These are phyloP conservation scores for Cymbopogon citratus DNA, from an alignment of 176 grass and related monocot species.

Conservation along the genomic window DNA sequence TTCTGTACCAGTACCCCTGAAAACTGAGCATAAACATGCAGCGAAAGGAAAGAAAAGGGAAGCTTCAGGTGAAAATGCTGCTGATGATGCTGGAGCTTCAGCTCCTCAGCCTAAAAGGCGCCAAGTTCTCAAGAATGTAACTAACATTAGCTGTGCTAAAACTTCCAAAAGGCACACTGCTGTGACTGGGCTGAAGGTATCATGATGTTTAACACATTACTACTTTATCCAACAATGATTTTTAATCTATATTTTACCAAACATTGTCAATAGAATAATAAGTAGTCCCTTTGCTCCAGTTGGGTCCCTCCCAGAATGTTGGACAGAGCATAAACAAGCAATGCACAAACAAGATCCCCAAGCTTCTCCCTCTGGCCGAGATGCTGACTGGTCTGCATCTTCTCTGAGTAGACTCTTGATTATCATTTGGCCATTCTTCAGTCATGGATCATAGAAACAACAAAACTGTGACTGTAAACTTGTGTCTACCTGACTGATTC, in stretches of 20 bases:
- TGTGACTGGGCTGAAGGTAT: slow-evolving; percentile 43
- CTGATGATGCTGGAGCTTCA: slow-evolving; percentile 11
- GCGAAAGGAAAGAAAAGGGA: slow-evolving; percentile 39
- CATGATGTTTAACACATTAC: slow-evolving; percentile 5
- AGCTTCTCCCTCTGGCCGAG: background rate
- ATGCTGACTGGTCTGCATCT: background rate
- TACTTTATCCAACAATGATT: background rate
- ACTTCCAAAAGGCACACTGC: slow-evolving; percentile 2
- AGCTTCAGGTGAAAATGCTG: slow-evolving; percentile 45
- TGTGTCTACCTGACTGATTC: background rate
- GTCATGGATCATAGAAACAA: background rate
- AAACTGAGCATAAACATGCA: slow-evolving; percentile 21
- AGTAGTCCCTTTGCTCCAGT: slow-evolving; percentile 21
- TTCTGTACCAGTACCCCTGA: slow-evolving; percentile 13
- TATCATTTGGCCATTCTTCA: background rate
- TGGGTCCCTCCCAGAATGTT: slow-evolving; percentile 15
- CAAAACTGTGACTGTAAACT: background rate
- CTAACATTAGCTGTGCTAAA: slow-evolving; percentile 35
- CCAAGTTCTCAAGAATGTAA: slow-evolving; percentile 54
- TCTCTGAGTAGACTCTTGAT: slow-evolving; percentile 13
- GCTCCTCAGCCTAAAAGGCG: slow-evolving; percentile 42
- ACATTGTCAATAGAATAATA: slow-evolving; percentile 10
- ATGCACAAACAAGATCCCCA: slow-evolving; percentile 33
- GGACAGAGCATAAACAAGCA: slow-evolving; percentile 25
- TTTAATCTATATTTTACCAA: background rate